A percentile compares a stretch with the other conserved stretches of the same genome.
Evolutionary conservation across 2,329 filamentous ascomycete species (phyloP).

Genomic region (Exophiala spinifera): DNA sequence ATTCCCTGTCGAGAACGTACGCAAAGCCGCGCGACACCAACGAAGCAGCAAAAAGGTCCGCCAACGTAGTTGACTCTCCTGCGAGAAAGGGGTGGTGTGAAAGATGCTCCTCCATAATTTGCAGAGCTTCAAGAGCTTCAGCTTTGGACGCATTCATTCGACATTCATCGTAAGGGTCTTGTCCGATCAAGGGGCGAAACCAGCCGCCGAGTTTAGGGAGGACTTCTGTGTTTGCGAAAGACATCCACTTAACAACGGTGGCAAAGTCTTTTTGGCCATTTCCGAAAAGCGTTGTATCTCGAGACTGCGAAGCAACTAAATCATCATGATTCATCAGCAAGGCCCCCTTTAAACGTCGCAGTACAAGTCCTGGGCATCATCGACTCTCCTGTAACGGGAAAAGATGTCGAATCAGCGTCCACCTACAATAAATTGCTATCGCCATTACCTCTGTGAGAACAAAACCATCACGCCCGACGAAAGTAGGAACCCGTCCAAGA

Average conservation of each 20-base stretch:
- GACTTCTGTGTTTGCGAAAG: constrained; percentile 88
- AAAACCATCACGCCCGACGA: constrained; percentile 89
- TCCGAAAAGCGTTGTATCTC: constrained; percentile 98
- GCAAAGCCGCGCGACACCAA: constrained; percentile 85
- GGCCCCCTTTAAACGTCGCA: too few relatives aligned
- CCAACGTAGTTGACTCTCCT: constrained; percentile 93
- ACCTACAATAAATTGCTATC: constrained; percentile 96
- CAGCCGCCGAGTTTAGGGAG: constrained; percentile 70
- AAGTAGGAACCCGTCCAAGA: constrained; percentile 88
- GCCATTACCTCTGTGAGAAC: constrained; percentile 85
- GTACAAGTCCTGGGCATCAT: too few relatives aligned
- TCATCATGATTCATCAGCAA: too few relatives aligned
- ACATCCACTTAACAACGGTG: constrained; percentile 97
- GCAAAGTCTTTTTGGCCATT: constrained; percentile 99
- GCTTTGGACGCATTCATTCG: constrained; percentile 76
- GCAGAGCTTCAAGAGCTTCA: constrained; percentile 64
- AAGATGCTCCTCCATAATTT: constrained; percentile 81
- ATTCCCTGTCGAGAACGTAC: constrained; percentile 89
- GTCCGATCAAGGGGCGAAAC: constrained; percentile 82
- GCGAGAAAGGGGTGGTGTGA: constrained; percentile 93
- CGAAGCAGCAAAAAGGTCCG: constrained; percentile 80
- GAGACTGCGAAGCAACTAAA: constrained; percentile 99
- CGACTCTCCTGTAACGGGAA: too few relatives aligned
- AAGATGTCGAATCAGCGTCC: too few relatives aligned
- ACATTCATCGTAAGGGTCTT: constrained; percentile 96